Base-by-base conservation (phyloP, 2,329 filamentous ascomycete species). In the Aspergillus fischeri region DNA sequence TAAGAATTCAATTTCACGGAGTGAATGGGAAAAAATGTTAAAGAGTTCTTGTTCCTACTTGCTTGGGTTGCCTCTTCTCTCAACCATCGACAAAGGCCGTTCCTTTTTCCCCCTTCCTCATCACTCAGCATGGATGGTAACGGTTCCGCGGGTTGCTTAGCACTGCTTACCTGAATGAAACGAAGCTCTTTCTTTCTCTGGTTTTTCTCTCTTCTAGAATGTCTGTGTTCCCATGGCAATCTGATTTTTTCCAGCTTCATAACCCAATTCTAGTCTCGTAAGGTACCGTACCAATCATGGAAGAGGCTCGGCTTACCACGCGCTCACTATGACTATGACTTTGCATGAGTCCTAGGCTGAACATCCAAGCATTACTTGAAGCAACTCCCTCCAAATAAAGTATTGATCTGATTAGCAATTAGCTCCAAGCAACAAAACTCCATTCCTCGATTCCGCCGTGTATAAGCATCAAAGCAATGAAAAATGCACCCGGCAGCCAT, bases 11-110 rank as follows among this genome's bases (percentile, higher is more conserved):
- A 29, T 55, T 49, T 54, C 53, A 59, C 54, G 60, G 57, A 63
- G 58, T 61, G 59, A 54, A 59, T 59, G 53, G 54, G 52, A 58
- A 58, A 60, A 60, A 63, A 57, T 60, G 61, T 63, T 52, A 61
- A 59, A 62, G 53, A 55, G 52, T 55, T 60, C 52, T 52, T 56
- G 52, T 57, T 55, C 48, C 45, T 60, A 55, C 54, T 56, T 55
- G 42, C 60, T 48, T 32, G 52, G 8, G n/a, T 20, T 20, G 10
- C 24, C 21, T 47, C 14, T 47, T 47, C 24, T 47, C 24, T 47
- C 24, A 24, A 11, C n/a, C n/a, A 54, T 20, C 51, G 45, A 21
- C 49, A 50, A 44, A 55, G 42, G n/a, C 14, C 21, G 17, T 32
- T n/a, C 25, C 25, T 50, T 32, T 20, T n/a, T 17, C 25, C 32